Base-by-base conservation (phyloP, 768 basidiomycete genomes). In the Leucosporidium yakuticum region DNA sequence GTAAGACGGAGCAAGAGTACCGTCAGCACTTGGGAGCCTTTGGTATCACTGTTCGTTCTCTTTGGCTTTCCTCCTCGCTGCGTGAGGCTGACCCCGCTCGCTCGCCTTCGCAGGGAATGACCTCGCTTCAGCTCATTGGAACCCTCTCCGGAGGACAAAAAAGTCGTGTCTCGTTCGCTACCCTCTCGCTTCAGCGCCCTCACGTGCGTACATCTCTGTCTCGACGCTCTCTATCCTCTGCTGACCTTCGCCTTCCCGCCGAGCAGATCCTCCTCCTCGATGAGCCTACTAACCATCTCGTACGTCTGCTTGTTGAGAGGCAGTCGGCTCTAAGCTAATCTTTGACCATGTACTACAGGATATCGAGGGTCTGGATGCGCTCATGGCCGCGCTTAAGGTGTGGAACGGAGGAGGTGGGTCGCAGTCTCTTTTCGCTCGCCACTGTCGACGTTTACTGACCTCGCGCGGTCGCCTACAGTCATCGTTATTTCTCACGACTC, bases 141-240 rank as follows among this genome's bases (percentile, higher is more conserved):
- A 98, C 94, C 0, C 80, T 97, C 19, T 90, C 88, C 74, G 95
- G 94, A 79, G 95, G 95, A 78, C 95, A 98, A 76, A 97, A 97
- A 79, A 90, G 88, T 66, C 87, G 95, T 74, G 95, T 97, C 20
- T 91, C 93, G 1, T 98, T 98, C 79, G 86, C 94, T 1, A 51
- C 64, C n/a, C 61, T 76, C 2, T 93, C 90, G 53, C 80, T 97
- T 75, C 88, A 88, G 78, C 85, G 85, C 64, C 96, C 96, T 12
- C 96, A 99, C 77, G 39, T 44, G 14, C 39, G 39, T 36, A n/a
- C n/a, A n/a, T n/a, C n/a, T n/a, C n/a, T n/a, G n/a, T n/a, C n/a
- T n/a, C n/a, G n/a, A n/a, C n/a, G 39, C 39, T 9, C 2, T 44
- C 39, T 8, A 7, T 44, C 39, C 11, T 15, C 2, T 44, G 39